phyloP scores from a whole-genome alignment of 257 asterid genomes.

The Penstemon davidsonii region DNA sequence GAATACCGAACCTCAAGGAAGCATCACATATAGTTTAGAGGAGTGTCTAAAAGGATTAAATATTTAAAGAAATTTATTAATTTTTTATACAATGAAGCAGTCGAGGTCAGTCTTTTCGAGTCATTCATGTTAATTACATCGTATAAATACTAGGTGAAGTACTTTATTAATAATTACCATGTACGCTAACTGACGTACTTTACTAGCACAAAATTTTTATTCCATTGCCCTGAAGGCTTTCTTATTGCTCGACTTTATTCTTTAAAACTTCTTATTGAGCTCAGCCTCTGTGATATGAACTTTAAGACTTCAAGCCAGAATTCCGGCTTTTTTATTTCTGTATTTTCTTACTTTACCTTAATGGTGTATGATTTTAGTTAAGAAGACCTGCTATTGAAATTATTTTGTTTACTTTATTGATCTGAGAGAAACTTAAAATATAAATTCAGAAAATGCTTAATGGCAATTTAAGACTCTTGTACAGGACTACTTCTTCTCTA shows the following conservation, averaged over 20 bases:
- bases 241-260: not conserved
- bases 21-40: not conserved
- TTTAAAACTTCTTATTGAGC: not conserved
- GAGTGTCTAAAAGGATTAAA: not conserved
- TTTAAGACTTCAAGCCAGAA: not conserved
- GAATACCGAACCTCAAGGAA: constrained; percentile 12
- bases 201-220: not conserved
- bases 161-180: not conserved
- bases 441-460: constrained; percentile 1
- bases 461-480: not conserved
- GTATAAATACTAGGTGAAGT: not conserved
- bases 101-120: not conserved
- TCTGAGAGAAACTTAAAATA: not conserved
- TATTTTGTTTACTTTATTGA: constrained; percentile 2
- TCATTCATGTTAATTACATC: constrained; percentile 16
- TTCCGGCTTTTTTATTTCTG: constrained; percentile 2
- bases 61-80: not conserved
- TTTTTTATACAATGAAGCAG: too few species aligned
- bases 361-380: not conserved
- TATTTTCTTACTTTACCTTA: constrained; percentile 6
- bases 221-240: constrained; percentile 1
- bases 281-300: not conserved
- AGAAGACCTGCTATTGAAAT: constrained; percentile 3
- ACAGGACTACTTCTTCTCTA: not conserved
- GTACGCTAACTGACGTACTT: not conserved